phyloP scores from a whole-genome alignment of 2,329 filamentous ascomycete species.

The Beauveria brongniartii region DNA sequence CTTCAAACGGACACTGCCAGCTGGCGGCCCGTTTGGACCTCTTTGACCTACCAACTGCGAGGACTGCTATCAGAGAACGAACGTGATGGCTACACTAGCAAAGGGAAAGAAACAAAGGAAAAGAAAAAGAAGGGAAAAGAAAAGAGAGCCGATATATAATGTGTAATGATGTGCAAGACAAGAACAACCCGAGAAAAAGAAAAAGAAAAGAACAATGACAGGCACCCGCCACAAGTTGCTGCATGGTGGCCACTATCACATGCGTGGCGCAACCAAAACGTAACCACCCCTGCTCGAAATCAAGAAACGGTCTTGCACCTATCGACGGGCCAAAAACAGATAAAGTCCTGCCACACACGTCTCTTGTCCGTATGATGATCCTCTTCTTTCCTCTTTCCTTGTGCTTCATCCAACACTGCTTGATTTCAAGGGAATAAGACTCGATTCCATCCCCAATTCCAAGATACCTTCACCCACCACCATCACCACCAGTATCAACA shows the following conservation, averaged over 20 bases:
- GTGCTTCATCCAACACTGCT: not conserved
- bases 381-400: not conserved
- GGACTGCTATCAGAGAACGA: not conserved
- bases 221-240: not conserved
- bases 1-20: slow-evolving; percentile 1
- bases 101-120: not conserved
- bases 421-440: not conserved
- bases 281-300: slow-evolving; percentile 5
- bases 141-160: not conserved
- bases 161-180: not conserved
- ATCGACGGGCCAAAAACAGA: slow-evolving; percentile 8
- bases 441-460: not conserved
- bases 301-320: slow-evolving; percentile 4
- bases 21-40: not conserved
- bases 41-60: not conserved
- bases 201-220: not conserved
- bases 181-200: no score
- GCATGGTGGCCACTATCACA: slow-evolving; percentile 11
- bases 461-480: not conserved
- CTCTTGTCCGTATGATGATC: not conserved
- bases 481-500: not conserved
- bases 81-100: not conserved
- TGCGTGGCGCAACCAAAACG: slow-evolving; percentile 9
- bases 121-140: not conserved
- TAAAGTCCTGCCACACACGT: slow-evolving; percentile 11